Percentiles rank a stretch among this genome's conserved stretches.
Conservation (phyloP, 108 stramenopile genomes). For the Discostella pseudostelligera region DNA sequence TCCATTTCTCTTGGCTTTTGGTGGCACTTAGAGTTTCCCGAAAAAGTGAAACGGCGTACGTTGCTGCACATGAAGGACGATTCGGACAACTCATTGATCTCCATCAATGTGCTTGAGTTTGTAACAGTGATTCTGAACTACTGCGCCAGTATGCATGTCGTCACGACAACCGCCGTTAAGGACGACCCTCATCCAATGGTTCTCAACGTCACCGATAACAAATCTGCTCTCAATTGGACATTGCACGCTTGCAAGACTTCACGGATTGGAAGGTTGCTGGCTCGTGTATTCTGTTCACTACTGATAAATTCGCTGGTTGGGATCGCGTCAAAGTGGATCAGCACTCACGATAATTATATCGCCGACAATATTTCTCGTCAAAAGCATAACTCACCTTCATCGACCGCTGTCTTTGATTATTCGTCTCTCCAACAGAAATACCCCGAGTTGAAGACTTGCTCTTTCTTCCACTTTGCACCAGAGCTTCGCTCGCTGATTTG, state of each 20-base stretch:
- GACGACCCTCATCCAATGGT: slow-evolving; percentile 2
- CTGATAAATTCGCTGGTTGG: slow-evolving; percentile 15
- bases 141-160: neutral
- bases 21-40: slow-evolving; percentile 18
- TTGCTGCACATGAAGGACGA: neutral
- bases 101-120: neutral
- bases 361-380: slow-evolving; percentile 32
- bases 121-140: slow-evolving; percentile 1
- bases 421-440: slow-evolving; percentile 19
- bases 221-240: slow-evolving; percentile 5
- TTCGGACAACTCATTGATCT: neutral
- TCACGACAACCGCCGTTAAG: neutral
- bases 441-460: slow-evolving; percentile 8
- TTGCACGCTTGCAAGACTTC: slow-evolving; percentile 3
- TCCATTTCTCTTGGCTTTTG: neutral
- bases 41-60: slow-evolving; percentile 1
- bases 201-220: slow-evolving; percentile 11
- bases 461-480: slow-evolving; percentile 1
- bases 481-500: slow-evolving; percentile 7
- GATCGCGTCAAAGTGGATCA: slow-evolving; percentile 10
- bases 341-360: neutral
- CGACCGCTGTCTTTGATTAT: neutral
- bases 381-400: neutral
- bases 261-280: slow-evolving; percentile 3
- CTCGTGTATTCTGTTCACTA: neutral